A percentile compares a stretch with the other conserved stretches of the same genome.
Evolutionary conservation across 2,329 filamentous ascomycete genomes (phyloP).

Genomic region (Penicillium sp.): DNA sequence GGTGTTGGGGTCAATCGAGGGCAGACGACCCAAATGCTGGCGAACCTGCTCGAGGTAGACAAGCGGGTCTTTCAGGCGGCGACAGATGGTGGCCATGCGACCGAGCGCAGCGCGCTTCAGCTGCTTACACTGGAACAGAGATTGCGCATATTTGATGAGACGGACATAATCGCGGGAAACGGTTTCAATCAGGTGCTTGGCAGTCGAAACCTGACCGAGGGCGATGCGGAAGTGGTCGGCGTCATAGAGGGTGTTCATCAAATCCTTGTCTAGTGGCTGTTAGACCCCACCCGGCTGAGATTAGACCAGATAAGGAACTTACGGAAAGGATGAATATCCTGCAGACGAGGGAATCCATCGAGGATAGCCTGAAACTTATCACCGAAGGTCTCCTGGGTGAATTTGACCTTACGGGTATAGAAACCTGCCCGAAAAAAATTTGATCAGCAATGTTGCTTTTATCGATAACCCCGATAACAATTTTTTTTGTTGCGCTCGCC

Average conservation of each 20-base stretch:
- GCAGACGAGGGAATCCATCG: conserved; percentile 86
- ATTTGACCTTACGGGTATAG: conserved; percentile 98
- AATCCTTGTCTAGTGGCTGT: conserved; percentile 60
- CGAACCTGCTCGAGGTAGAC: conserved; percentile 95
- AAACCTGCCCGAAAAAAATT: conserved; percentile 59
- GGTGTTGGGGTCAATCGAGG: conserved; percentile 97
- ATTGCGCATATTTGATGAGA: conserved; percentile 93
- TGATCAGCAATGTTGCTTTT: conserved; percentile 30
- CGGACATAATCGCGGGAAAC: conserved; percentile 95
- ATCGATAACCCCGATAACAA: conserved; percentile 25
- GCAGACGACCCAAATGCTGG: conserved; percentile 94
- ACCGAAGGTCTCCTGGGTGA: conserved; percentile 92
- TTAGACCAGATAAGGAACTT: conserved; percentile 28
- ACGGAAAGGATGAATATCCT: conserved; percentile 95
- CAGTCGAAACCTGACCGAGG: conserved; percentile 90
- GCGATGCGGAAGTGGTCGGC: conserved; percentile 97
- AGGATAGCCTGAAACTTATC: conserved; percentile 91
- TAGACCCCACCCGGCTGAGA: conserved; percentile 14
- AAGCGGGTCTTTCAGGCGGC: conserved; percentile 89
- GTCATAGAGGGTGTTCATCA: conserved; percentile 98
- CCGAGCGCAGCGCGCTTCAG: conserved; percentile 93
- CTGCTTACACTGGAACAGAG: conserved; percentile 98
- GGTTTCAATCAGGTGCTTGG: conserved; percentile 94
- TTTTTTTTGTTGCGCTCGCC: conserved; percentile 13
- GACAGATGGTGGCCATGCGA: conserved; percentile 97